A percentile compares a stretch with the other conserved stretches of the same genome.
These are phyloP conservation scores for Euphorbia celastroides DNA, from an alignment of 441 rosid genomes.

Conservation along the genomic window DNA sequence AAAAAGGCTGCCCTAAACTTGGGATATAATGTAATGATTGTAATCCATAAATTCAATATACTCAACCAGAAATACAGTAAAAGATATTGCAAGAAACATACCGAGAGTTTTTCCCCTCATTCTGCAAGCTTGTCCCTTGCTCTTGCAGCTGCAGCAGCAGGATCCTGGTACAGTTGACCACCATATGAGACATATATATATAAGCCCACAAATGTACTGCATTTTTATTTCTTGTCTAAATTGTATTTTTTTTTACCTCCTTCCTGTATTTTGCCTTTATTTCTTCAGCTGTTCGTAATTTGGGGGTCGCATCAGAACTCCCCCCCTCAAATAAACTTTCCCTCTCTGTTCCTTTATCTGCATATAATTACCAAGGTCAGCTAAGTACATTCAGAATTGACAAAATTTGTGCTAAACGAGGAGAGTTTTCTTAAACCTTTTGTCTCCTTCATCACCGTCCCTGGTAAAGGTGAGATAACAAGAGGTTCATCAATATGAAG, in stretches of 20 bases:
- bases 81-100: constrained; percentile 19
- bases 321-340: constrained; percentile 75
- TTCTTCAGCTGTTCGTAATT: constrained; percentile 73
- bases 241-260: constrained; percentile 43
- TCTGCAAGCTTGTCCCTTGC: constrained; percentile 79
- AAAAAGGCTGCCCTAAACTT: no score
- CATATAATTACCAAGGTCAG: constrained; percentile 23
- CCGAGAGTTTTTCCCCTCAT: constrained; percentile 89
- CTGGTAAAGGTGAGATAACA: constrained; percentile 31
- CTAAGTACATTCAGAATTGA: constrained; percentile 12
- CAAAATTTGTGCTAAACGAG: constrained; percentile 1
- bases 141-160: constrained; percentile 64
- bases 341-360: constrained; percentile 52
- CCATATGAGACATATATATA: constrained; percentile 25
- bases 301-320: constrained; percentile 49
- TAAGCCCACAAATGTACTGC: constrained; percentile 3
- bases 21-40: no score
- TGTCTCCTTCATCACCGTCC: constrained; percentile 31
- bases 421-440: constrained; percentile 34
- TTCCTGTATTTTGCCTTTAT: constrained; percentile 79
- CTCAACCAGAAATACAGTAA: background rate
- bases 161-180: constrained; percentile 45
- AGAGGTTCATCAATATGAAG: constrained; percentile 61
- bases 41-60: background rate
- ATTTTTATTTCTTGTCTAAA: background rate